Conservation (phyloP, 306 rosid species). For the Lathyrus oleraceus region DNA sequence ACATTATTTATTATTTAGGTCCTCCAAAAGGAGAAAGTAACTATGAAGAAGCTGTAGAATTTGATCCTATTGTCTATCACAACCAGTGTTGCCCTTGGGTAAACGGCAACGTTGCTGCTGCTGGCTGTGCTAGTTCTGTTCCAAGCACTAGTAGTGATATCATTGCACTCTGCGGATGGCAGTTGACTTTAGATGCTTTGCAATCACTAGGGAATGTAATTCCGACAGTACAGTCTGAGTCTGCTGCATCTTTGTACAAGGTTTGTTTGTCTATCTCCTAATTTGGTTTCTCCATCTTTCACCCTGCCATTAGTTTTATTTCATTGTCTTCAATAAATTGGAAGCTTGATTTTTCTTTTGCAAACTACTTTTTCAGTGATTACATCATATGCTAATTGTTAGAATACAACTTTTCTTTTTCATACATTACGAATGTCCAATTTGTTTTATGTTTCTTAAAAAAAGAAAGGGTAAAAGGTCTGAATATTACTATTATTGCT, state of each 20-base stretch:
- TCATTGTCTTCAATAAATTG: conserved; percentile 1
- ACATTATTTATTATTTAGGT: conserved; percentile 49
- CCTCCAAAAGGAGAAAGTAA: conserved; percentile 93
- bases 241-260: conserved; percentile 98
- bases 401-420: conserved; percentile 1
- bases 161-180: conserved; percentile 89
- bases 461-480: neutral
- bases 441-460: conserved; percentile 15
- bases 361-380: conserved; percentile 15
- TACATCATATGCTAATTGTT: neutral
- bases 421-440: neutral
- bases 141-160: conserved; percentile 59
- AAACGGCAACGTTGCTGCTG: conserved; percentile 97
- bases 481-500: neutral
- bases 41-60: conserved; percentile 80
- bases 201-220: conserved; percentile 72
- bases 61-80: conserved; percentile 90
- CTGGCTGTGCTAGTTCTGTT: conserved; percentile 65
- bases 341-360: conserved; percentile 21
- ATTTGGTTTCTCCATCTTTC: conserved; percentile 15
- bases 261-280: conserved; percentile 43
- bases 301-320: neutral
- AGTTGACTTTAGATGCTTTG: conserved; percentile 84
- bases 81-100: conserved; percentile 98
- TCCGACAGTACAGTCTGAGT: conserved; percentile 80